Percentiles rank a stretch among this genome's conserved stretches.
Evolutionary conservation across 805 yeast species (phyloP).

Genomic region (Komagataella pseudopastoris): DNA sequence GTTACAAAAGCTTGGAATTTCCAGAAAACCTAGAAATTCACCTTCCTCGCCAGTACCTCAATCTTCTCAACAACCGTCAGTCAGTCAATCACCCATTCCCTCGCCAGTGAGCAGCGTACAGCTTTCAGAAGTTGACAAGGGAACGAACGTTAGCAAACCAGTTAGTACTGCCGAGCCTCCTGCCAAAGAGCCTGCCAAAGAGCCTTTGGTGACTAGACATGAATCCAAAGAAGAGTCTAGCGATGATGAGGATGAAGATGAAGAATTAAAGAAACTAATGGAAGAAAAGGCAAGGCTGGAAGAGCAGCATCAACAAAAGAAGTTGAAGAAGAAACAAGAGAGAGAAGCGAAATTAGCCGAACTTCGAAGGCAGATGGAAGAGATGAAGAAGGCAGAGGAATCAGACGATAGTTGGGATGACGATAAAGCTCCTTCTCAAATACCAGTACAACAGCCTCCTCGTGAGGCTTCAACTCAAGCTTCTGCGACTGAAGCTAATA

Average conservation of each 20-base stretch:
- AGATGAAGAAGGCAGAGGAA: conserved; percentile 28
- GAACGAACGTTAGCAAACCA: conserved; percentile 2
- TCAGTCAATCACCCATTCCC: conserved; percentile 6
- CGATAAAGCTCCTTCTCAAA: conserved; percentile 1
- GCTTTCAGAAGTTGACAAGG: background rate
- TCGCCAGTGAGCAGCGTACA: conserved; percentile 3
- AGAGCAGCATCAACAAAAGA: conserved; percentile 17
- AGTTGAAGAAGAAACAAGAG: conserved; percentile 37
- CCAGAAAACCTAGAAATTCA: conserved; percentile 19
- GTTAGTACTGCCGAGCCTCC: conserved; percentile 1
- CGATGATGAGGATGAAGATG: conserved; percentile 29
- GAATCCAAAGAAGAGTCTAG: conserved; percentile 6
- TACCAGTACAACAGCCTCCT: background rate
- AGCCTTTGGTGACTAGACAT: conserved; percentile 2
- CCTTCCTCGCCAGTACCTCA: conserved; percentile 1
- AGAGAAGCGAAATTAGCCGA: conserved; percentile 48
- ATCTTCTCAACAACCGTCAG: conserved; percentile 1
- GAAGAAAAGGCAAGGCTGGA: conserved; percentile 35
- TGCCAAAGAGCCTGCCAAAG: conserved; percentile 2
- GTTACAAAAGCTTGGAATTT: conserved; percentile 67
- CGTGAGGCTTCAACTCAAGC: conserved; percentile 5
- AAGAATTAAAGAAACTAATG: conserved; percentile 27
- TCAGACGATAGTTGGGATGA: conserved; percentile 12
- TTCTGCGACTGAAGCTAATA: conserved; percentile 2
- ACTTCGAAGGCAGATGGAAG: conserved; percentile 46